Evolutionary conservation across 345 rosid genomes (phyloP), one percentile per base, ranked within the genome.

Genomic region (Lepidium didymum): DNA sequence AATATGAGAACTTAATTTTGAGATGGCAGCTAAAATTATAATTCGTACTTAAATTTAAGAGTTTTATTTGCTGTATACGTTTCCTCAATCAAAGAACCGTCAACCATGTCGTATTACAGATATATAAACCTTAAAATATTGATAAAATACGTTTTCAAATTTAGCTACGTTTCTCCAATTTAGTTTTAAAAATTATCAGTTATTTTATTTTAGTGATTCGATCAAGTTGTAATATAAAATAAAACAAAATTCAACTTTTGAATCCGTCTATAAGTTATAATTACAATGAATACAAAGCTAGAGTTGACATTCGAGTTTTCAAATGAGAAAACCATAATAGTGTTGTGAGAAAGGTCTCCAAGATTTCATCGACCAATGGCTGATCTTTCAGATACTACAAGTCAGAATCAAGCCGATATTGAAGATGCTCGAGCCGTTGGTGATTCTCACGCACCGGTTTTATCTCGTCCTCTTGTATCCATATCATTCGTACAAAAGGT

Each of bases 401-500:
- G 23, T 37, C 76, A 56, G 29, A 15, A 64, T 27, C 57, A 55
- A 46, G 56, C 42, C 8, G 50, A 72, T 10, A 34, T 72, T 35
- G 70, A 72, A 63, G 64, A 27, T 1, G 70, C 58, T 64, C n/a
- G 27, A 45, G n/a, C 42, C 43, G 18, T 10, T 29, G 42, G 57
- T 46, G 52, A 10, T 55, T 46, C 64, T 13, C 58, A 1, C 37
- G 56, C 58, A 38, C 10, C 14, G 7, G 36, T 12, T 31, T 10
- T 15, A 4, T 58, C 52, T 5, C 13, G 37, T 64, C 35, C 63
- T 23, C 50, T 46, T 46, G 41, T 64, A 4, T 64, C 57, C 8
- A 57, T 72, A 44, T 37, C 70, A 2, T 72, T 64, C 7, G 43
- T 56, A 29, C 76, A 72, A 46, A 72, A 72, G 70, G 75, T 49